These are phyloP conservation scores for Candida fluviatilis DNA, from an alignment of 805 yeast species.

Conservation along the genomic window DNA sequence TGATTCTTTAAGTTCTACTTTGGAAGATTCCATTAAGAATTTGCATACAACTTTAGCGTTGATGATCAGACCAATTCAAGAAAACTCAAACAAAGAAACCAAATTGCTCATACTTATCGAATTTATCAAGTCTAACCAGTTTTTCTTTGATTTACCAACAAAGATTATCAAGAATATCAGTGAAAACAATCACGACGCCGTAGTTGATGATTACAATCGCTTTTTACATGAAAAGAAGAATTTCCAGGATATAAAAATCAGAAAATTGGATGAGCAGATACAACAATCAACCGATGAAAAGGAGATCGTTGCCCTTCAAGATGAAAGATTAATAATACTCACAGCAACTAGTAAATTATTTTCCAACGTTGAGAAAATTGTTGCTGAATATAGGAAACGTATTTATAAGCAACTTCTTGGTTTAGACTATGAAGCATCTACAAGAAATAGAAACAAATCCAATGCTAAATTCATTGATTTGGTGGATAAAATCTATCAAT, in stretches of 20 bases:
- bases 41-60: slow-evolving; percentile 32
- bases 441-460: slow-evolving; percentile 1
- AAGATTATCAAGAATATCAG: slow-evolving; percentile 24
- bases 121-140: slow-evolving; percentile 26
- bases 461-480: slow-evolving; percentile 33
- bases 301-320: slow-evolving; percentile 15
- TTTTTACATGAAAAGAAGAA: slow-evolving; percentile 23
- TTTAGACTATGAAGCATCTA: slow-evolving; percentile 30
- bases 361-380: slow-evolving; percentile 28
- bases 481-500: slow-evolving; percentile 36
- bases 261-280: slow-evolving; percentile 7
- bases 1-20: slow-evolving; percentile 27
- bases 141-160: slow-evolving; percentile 35
- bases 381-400: slow-evolving; percentile 30
- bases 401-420: slow-evolving; percentile 35
- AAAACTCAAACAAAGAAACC: slow-evolving; percentile 30
- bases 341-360: slow-evolving; percentile 29
- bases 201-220: slow-evolving; percentile 31
- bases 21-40: slow-evolving; percentile 37
- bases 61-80: slow-evolving; percentile 39
- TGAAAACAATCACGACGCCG: slow-evolving; percentile 29
- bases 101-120: slow-evolving; percentile 33
- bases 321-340: slow-evolving; percentile 20
- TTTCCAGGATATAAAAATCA: slow-evolving; percentile 2
- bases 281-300: slow-evolving; percentile 6